Conservation (phyloP, 768 basidiomycete genomes). For the Xerocomus brunneocitrinus region DNA sequence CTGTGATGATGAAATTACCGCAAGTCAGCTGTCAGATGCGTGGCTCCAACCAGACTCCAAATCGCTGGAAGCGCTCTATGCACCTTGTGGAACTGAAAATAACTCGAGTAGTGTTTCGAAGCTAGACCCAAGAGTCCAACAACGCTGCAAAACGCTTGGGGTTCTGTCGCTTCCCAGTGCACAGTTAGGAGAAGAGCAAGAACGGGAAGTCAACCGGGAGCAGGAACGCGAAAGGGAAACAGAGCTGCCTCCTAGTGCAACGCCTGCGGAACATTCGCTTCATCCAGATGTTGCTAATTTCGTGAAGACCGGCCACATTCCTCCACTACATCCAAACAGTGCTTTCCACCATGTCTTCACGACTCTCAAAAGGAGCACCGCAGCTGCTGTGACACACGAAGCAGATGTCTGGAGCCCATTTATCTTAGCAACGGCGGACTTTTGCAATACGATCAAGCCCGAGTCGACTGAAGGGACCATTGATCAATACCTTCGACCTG, state of each 20-base stretch:
- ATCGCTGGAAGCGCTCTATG: no score
- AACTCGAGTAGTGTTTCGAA: neutral
- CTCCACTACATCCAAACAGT: neutral
- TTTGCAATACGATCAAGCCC: neutral
- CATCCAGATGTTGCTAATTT: constrained; percentile 2
- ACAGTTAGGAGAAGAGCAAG: constrained; percentile 39
- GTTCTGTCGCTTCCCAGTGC: constrained; percentile 5
- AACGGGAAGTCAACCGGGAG: constrained; percentile 18
- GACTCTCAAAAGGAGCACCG: neutral
- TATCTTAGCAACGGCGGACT: constrained; percentile 1
- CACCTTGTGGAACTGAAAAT: no score
- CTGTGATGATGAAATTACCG: neutral
- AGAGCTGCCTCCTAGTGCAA: neutral
- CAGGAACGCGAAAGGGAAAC: neutral
- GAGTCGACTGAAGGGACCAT: neutral
- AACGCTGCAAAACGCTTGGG: constrained; percentile 8
- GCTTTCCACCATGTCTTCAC: neutral
- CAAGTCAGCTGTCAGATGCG: constrained; percentile 1
- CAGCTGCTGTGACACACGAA: neutral
- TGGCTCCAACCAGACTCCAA: constrained; percentile 32
- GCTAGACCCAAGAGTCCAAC: constrained; percentile 1
- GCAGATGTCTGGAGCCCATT: neutral
- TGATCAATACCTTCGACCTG: neutral
- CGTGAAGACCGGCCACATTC: neutral
- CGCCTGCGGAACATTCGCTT: neutral